Conservation (phyloP, 257 asterid species). For the Eucommia ulmoides region DNA sequence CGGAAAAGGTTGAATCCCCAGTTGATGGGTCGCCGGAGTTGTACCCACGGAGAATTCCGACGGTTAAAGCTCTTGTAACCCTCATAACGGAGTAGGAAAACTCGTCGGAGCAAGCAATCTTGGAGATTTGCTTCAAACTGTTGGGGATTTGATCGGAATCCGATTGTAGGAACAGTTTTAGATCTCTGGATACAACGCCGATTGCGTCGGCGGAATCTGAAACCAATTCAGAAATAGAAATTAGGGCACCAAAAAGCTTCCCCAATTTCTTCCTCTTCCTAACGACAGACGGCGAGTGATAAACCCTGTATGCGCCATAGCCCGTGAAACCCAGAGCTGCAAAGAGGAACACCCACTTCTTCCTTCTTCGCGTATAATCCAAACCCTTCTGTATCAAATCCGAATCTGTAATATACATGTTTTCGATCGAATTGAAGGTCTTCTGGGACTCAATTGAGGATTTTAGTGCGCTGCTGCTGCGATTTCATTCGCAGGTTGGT, state of each 20-base stretch:
- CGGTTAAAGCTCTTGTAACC: constrained; percentile 36
- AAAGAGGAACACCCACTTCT: constrained; percentile 30
- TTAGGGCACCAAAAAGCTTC: constrained; percentile 27
- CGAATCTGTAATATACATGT: constrained; percentile 27
- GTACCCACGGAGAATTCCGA: constrained; percentile 38
- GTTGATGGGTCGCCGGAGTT: constrained; percentile 5
- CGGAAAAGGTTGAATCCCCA: constrained; percentile 15
- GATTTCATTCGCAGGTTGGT: too few relatives aligned
- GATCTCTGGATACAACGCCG: constrained; percentile 45
- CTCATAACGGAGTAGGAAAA: constrained; percentile 31
- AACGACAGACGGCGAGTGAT: constrained; percentile 39
- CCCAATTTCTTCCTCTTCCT: constrained; percentile 34
- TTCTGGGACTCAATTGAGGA: too few relatives aligned
- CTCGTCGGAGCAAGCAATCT: constrained; percentile 40
- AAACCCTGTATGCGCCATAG: constrained; percentile 41
- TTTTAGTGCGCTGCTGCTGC: too few relatives aligned
- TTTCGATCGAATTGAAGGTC: too few relatives aligned
- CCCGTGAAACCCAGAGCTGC: constrained; percentile 42
- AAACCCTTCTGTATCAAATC: constrained; percentile 22
- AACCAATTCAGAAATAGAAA: constrained; percentile 38
- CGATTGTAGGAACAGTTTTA: constrained; percentile 41
- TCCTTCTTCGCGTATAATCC: constrained; percentile 21
- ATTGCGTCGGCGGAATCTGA: constrained; percentile 56
- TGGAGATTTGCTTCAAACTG: constrained; percentile 58
- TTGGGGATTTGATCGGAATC: constrained; percentile 56